phyloP scores from a whole-genome alignment of 768 basidiomycete genomes.

The Russula sp. region DNA sequence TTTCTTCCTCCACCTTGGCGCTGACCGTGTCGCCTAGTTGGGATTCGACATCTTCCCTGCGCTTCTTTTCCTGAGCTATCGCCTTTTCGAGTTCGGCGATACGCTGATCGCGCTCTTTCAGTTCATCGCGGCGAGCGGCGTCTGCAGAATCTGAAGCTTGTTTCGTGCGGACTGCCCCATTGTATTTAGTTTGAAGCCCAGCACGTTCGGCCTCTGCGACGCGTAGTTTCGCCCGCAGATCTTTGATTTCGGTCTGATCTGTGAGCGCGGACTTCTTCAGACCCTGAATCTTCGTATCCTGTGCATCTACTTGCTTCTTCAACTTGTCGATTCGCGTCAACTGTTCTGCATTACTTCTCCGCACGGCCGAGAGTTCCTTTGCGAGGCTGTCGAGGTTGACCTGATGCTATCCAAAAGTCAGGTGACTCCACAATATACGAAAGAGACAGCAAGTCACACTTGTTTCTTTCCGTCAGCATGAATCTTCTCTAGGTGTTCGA shows the following conservation, averaged over 20 bases:
- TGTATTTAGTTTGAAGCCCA: slow-evolving; percentile 45
- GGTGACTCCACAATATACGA: slow-evolving; percentile 3
- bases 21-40: slow-evolving; percentile 35
- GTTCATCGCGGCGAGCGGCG: slow-evolving; percentile 45
- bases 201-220: slow-evolving; percentile 48
- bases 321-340: slow-evolving; percentile 50
- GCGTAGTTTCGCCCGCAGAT: slow-evolving; percentile 51
- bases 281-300: slow-evolving; percentile 56
- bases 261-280: slow-evolving; percentile 41
- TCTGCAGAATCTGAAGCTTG: slow-evolving; percentile 45
- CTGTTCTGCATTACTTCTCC: slow-evolving; percentile 43
- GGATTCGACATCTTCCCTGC: slow-evolving; percentile 41
- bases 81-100: slow-evolving; percentile 52
- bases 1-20: slow-evolving; percentile 37
- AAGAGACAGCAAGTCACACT: slow-evolving; percentile 35
- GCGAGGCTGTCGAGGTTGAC: slow-evolving; percentile 53
- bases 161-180: slow-evolving; percentile 44
- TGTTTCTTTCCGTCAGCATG: slow-evolving; percentile 59
- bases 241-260: slow-evolving; percentile 59
- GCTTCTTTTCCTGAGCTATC: slow-evolving; percentile 42
- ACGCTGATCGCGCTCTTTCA: slow-evolving; percentile 44
- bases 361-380: slow-evolving; percentile 44
- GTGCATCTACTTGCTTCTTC: slow-evolving; percentile 50
- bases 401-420: slow-evolving; percentile 41
- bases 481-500: slow-evolving; percentile 56